These are phyloP conservation scores for Aspergillus sp. DNA, from an alignment of 2,329 filamentous ascomycete species.

Conservation along the genomic window DNA sequence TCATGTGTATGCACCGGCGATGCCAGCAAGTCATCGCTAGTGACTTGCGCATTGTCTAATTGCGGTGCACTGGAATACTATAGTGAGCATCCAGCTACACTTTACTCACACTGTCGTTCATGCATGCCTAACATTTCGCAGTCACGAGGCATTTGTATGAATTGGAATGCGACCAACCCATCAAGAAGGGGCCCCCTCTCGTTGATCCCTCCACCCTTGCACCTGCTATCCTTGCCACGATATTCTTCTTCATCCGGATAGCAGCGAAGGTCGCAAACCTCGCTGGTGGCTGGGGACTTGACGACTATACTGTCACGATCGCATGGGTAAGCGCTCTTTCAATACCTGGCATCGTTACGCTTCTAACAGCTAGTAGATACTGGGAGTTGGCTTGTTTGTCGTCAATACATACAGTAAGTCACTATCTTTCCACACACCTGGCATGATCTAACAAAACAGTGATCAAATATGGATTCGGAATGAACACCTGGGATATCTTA, in stretches of 20 bases:
- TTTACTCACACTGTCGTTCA: neutral
- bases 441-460: slow-evolving; percentile 11
- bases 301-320: slow-evolving; percentile 20
- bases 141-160: slow-evolving; percentile 5
- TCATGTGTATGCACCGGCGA: slow-evolving; percentile 10
- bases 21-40: neutral
- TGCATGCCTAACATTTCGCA: slow-evolving; percentile 8
- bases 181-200: slow-evolving; percentile 11
- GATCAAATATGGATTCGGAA: slow-evolving; percentile 26
- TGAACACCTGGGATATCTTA: slow-evolving; percentile 26
- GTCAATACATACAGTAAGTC: slow-evolving; percentile 18
- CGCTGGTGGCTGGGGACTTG: slow-evolving; percentile 19
- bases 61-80: slow-evolving; percentile 12
- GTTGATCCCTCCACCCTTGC: slow-evolving; percentile 15
- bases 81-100: neutral
- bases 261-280: slow-evolving; percentile 14
- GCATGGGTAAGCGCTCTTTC: slow-evolving; percentile 16
- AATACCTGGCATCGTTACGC: too few relatives aligned
- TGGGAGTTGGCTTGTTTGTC: slow-evolving; percentile 14
- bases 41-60: neutral
- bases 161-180: slow-evolving; percentile 10
- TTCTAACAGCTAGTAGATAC: slow-evolving; percentile 1
- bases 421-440: too few relatives aligned
- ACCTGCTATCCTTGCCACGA: slow-evolving; percentile 15
- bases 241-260: slow-evolving; percentile 18